Base-by-base conservation (phyloP, 176 grass and related monocot species). In the Oryza meridionalis region DNA sequence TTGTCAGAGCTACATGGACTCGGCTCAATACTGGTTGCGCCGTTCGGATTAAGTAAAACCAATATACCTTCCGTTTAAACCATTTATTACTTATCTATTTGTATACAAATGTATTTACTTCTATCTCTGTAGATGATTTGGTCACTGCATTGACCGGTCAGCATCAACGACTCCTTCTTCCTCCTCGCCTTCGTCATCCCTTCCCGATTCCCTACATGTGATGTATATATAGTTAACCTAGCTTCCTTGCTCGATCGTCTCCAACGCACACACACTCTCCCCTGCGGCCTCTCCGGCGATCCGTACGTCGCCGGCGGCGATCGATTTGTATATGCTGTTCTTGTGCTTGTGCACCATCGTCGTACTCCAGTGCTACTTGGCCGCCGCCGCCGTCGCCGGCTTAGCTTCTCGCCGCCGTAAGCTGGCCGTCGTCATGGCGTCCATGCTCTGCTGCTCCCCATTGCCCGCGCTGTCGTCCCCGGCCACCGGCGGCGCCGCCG, bases 81-180 rank as follows among this genome's bases (percentile, higher is more conserved):
- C 58, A 62, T 22, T n/a, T 9, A 9, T 6, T n/a, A 7, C 6
- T 55, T 55, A 55, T 50, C 16, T n/a, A 59, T 42, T 42, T 9
- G 6, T 42, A 42, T 42, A 42, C 8, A 35, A 35, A 35, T 35
- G 5, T 59, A n/a, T n/a, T 1, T 59, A 9, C 33, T 59, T 2
- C 29, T 35, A 35, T 9, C 19, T 8, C 16, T 14, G 1, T 61
- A 61, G 70, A 12, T 76, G 88, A 89, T 77, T 69, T 66, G 88
- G 88, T 82, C 88, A 72, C 83, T 72, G 43, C 55, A 77, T 77
- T 86, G 82, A 72, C 83, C 83, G 11, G 83, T 85, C 83, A 71
- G 58, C 83, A 35, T 55, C 66, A 70, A 9, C 53, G 87, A 84
- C 65, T 19, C 26, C 25, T 44, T n/a, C 29, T 21, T 26, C 65